Evolutionary conservation across 2,329 filamentous ascomycete species (phyloP), one percentile per base, ranked within the genome.

Genomic region (Thielaviopsis populi): DNA sequence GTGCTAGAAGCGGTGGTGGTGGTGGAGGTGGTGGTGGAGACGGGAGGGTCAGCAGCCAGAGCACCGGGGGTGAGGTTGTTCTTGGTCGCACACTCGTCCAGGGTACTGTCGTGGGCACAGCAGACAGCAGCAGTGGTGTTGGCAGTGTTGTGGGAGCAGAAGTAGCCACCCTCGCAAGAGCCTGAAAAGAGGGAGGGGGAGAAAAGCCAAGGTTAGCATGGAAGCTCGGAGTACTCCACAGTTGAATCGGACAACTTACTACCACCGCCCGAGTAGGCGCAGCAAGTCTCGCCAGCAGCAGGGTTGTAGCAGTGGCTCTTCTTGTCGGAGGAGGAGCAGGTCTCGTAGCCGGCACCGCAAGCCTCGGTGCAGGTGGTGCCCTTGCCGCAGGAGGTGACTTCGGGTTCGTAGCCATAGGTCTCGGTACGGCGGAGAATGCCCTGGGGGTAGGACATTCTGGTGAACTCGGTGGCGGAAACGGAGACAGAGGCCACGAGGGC

Each of bases 91-190:
- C 83, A 86, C 56, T 79, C 73, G 30, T 72, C 73, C 59, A 84
- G 75, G 67, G 78, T 75, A 76, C 80, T 75, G 66, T 74, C 76
- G 53, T 83, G 73, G 50, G 82, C 81, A 73, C 83, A 86, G 76
- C 83, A 86, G 75, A 80, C 80, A 63, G 59, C 19, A 41, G 37
- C 62, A 33, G 63, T 59, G 1, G 46, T 46, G 42, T 73, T 72
- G 54, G 72, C 69, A 62, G 73, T 71, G 70, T 84, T 78, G 68
- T 78, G 75, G n/a, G 81, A 78, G 75, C 84, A 86, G 76, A 81
- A 86, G 75, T 80, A 86, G 60, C 81, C 82, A 17, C 73, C 71
- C 40, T 82, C 78, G 71, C 83, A 86, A 40, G 83, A 81, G 72
- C 83, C 82, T 84, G 62, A 8, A 3, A 27, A 59, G 15, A n/a